Conservation (phyloP, 2,329 filamentous ascomycete species). For the Xylariomycetidae sp. region DNA sequence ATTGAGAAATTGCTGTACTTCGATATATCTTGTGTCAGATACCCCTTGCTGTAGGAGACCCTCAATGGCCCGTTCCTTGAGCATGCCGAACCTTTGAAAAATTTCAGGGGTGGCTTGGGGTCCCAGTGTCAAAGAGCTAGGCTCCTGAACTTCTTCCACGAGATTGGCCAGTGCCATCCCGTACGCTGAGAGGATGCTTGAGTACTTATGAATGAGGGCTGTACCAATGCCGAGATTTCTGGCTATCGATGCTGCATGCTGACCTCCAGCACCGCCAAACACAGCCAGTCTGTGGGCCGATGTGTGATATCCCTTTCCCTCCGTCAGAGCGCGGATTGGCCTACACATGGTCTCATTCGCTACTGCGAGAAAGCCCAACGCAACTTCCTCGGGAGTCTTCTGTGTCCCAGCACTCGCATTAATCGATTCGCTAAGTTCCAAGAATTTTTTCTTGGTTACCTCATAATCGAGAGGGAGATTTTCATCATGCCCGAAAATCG, state of each 20-base stretch:
- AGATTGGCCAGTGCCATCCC: slow-evolving; percentile 22
- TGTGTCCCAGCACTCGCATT: slow-evolving; percentile 25
- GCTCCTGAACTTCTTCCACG: slow-evolving; percentile 9
- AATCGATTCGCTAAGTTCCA: slow-evolving; percentile 36
- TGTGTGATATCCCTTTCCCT: not conserved
- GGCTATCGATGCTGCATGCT: slow-evolving; percentile 43
- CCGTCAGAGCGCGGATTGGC: slow-evolving; percentile 53
- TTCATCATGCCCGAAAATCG: slow-evolving; percentile 67
- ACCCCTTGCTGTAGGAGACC: slow-evolving; percentile 10
- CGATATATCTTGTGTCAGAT: slow-evolving; percentile 9
- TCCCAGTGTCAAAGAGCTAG: slow-evolving; percentile 7
- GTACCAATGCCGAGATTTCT: slow-evolving; percentile 33
- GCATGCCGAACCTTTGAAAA: slow-evolving; percentile 5
- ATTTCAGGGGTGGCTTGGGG: slow-evolving; percentile 1
- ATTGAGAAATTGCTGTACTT: slow-evolving; percentile 13
- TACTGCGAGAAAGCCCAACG: slow-evolving; percentile 69
- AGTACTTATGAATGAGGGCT: slow-evolving; percentile 36
- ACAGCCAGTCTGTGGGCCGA: slow-evolving; percentile 25
- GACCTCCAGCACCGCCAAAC: slow-evolving; percentile 68
- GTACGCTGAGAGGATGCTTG: slow-evolving; percentile 34
- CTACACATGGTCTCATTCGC: slow-evolving; percentile 74
- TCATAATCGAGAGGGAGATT: slow-evolving; percentile 46
- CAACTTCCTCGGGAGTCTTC: slow-evolving; percentile 35
- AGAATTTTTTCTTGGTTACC: slow-evolving; percentile 33
- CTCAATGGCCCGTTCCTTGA: slow-evolving; percentile 8